Percentiles rank a stretch among this genome's conserved stretches.
These are phyloP conservation scores for Exophiala alcalophila DNA, from an alignment of 2,329 filamentous ascomycete species.

Conservation along the genomic window DNA sequence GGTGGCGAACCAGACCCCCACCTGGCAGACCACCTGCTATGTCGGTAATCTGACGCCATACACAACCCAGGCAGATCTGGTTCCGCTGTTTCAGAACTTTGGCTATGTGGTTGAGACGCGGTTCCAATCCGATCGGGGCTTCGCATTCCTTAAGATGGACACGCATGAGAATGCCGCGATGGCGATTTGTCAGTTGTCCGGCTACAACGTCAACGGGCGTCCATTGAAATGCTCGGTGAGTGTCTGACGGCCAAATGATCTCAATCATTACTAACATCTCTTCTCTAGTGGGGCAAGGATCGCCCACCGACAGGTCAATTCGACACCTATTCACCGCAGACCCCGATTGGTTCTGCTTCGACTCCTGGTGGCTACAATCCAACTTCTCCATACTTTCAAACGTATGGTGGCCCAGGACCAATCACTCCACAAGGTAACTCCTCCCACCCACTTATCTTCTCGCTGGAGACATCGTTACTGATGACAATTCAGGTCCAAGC, in stretches of 20 bases:
- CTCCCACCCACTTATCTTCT: slow-evolving; percentile 25
- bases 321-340: slow-evolving; percentile 81
- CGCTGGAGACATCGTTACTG: slow-evolving; percentile 39
- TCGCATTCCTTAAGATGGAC: slow-evolving; percentile 99
- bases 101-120: slow-evolving; percentile 95
- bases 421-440: slow-evolving; percentile 40
- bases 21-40: slow-evolving; percentile 98
- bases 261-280: slow-evolving; percentile 35
- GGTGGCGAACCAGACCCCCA: slow-evolving; percentile 89
- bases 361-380: slow-evolving; percentile 67
- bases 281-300: slow-evolving; percentile 90
- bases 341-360: slow-evolving; percentile 66
- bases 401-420: slow-evolving; percentile 73
- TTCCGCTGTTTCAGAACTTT: slow-evolving; percentile 98
- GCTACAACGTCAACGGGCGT: slow-evolving; percentile 95
- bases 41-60: slow-evolving; percentile 97
- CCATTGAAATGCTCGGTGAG: slow-evolving; percentile 98
- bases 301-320: slow-evolving; percentile 81
- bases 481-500: slow-evolving; percentile 47
- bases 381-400: slow-evolving; percentile 83
- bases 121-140: slow-evolving; percentile 95
- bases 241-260: slow-evolving; percentile 34
- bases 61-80: slow-evolving; percentile 91
- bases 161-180: slow-evolving; percentile 96
- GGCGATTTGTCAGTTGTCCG: slow-evolving; percentile 96